Evolutionary conservation across 257 asterid species (phyloP), one percentile per base, ranked within the genome.

Genomic region (Galeopsis tetrahit): DNA sequence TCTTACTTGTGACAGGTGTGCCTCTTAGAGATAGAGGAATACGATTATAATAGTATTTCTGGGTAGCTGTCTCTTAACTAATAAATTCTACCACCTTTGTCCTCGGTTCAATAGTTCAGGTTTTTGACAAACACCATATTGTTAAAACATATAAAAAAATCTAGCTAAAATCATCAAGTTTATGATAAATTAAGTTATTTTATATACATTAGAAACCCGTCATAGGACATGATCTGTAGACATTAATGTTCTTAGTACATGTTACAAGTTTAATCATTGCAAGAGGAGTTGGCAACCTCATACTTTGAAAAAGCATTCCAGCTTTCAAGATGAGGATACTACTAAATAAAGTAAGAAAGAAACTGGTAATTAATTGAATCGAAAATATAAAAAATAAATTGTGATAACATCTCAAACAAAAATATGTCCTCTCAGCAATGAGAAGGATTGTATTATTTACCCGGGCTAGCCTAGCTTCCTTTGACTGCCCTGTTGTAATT

Each of bases 391-490:
- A 17, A 40, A 51, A 21, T n/a, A 60, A 34, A 66, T 44, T 49
- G 32, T 49, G 36, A 36, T 65, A 53, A 53, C 57, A 65, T 46
- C 44, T 53, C 2, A 44, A 58, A 58, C 66, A 43, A 49, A 56
- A 72, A 35, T 58, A 67, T 11, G 17, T 66, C 53, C 70, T 71
- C 39, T 69, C 65, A 77, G 70, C 35, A 43, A 73, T n/a, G 59
- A 42, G 55, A 42, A 70, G 61, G 35, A 68, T 70, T 56, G 28
- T 36, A 48, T 71, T 53, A 59, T 87, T 85, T 85, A 95, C 99
- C 93, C 96, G 83, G 62, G 98, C 96, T 66, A 95, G 84, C 82
- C 99, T 88, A 66, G 99, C 99, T 85, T 95, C 99, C 83, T 95
- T 95, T 51, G 99, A 90, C 83, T 92, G 96, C 72, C 98, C 98